Percentiles rank a stretch among this genome's conserved stretches.
Conservation (phyloP, 2,329 filamentous ascomycete genomes). For the Penicillium sp. region DNA sequence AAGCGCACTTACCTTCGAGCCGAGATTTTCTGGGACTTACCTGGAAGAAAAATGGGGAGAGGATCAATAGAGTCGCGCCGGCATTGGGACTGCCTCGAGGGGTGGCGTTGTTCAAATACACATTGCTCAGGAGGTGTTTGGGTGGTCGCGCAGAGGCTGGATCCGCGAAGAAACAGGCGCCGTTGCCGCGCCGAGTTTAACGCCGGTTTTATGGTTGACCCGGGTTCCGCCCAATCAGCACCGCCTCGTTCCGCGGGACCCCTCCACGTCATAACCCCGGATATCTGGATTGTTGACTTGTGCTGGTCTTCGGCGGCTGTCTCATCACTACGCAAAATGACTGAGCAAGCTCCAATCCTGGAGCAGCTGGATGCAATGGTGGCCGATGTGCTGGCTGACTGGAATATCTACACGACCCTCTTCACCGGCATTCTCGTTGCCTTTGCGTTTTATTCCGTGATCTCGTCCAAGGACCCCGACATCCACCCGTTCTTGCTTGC, state of each 20-base stretch:
- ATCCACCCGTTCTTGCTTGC: conserved; percentile 87
- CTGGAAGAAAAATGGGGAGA: background rate
- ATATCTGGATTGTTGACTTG: conserved; percentile 2
- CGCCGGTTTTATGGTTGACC: conserved; percentile 23
- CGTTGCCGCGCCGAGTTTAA: conserved; percentile 13
- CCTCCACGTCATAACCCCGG: conserved; percentile 23
- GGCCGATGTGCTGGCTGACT: conserved; percentile 68
- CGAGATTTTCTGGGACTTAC: background rate
- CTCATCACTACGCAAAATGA: conserved; percentile 31
- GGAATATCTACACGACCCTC: conserved; percentile 75
- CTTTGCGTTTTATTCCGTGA: conserved; percentile 67
- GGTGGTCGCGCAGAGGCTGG: conserved; percentile 13
- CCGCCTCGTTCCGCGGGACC: conserved; percentile 7
- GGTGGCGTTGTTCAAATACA: conserved; percentile 4
- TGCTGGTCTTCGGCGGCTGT: no score
- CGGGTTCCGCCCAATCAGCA: conserved; percentile 13
- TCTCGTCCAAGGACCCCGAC: conserved; percentile 76
- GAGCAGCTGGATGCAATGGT: conserved; percentile 69
- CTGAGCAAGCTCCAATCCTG: conserved; percentile 53
- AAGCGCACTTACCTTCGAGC: conserved; percentile 9
- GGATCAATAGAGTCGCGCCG: background rate
- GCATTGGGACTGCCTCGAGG: conserved; percentile 2
- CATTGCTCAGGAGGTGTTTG: conserved; percentile 16
- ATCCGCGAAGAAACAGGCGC: conserved; percentile 9
- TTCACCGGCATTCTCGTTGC: conserved; percentile 65